phyloP scores from a whole-genome alignment of 352 stramenopile species.

The Phytophthora constricta region DNA sequence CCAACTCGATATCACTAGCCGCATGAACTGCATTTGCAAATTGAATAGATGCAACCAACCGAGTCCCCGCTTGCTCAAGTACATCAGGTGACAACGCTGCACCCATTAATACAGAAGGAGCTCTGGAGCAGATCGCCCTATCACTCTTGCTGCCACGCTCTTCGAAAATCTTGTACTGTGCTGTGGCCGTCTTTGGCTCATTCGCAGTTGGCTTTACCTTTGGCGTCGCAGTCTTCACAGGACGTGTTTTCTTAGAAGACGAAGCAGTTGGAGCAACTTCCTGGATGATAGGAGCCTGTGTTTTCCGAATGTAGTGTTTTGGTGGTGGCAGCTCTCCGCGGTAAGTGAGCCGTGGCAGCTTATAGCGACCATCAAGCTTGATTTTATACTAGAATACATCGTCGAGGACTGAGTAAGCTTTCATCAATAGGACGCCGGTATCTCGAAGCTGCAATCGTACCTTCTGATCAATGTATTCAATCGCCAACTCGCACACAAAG shows the following conservation, averaged over 20 bases:
- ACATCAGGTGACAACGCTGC: conserved; percentile 54
- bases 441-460: conserved; percentile 26
- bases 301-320: conserved; percentile 85
- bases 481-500: conserved; percentile 83
- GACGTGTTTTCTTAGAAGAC: conserved; percentile 15
- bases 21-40: conserved; percentile 47
- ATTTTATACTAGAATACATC: conserved; percentile 72
- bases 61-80: conserved; percentile 40
- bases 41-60: conserved; percentile 44
- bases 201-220: conserved; percentile 5
- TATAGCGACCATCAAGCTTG: conserved; percentile 76
- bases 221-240: conserved; percentile 7
- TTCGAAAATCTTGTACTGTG: conserved; percentile 52
- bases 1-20: conserved; percentile 48
- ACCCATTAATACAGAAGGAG: conserved; percentile 38
- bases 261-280: conserved; percentile 44
- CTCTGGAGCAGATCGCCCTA: conserved; percentile 38
- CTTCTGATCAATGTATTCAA: conserved; percentile 87
- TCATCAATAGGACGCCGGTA: background rate
- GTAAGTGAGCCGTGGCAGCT: conserved; percentile 77
- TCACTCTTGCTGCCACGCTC: conserved; percentile 12
- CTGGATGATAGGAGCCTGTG: conserved; percentile 72
- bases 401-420: background rate
- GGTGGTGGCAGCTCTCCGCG: conserved; percentile 64
- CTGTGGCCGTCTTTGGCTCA: conserved; percentile 40